Evolutionary conservation across 2,329 filamentous ascomycete genomes (phyloP), one percentile per base, ranked within the genome.

Genomic region (Grosmannia huntii): DNA sequence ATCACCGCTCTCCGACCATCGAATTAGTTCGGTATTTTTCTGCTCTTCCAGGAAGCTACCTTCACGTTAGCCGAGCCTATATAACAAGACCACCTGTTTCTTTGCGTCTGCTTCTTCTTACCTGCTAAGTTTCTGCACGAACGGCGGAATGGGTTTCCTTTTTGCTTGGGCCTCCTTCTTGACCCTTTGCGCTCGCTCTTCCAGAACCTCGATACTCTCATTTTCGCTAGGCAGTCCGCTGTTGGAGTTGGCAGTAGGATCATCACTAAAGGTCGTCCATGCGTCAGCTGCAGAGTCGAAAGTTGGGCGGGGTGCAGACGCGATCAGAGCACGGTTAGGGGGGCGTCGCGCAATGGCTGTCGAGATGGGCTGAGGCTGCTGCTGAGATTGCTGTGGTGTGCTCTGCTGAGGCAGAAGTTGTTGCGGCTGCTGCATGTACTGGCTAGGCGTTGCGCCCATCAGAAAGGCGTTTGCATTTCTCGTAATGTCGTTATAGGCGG

Each of bases 51-150:
- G 80, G 67, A 97, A 99, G 70, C 94, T 97, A 66, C 51, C 19
- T 55, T 55, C 56, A 56, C 48, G 64, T 69, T 55, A 68, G 65
- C 57, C 53, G 19, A 33, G 9, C 53, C 31, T 2, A 6, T 51
- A 5, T 46, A 36, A 19, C 33, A 28, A 19, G 46, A 19, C 48
- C 11, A 21, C 3, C 10, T 4, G 10, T 27, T 5, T n/a, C n/a
- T 5, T 23, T 16, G 31, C n/a, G 9, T 12, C n/a, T 10, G 16
- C 14, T 5, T 46, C 21, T 9, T 3, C 61, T 9, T 58, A 95
- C 92, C 92, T 97, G 83, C 90, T 95, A 58, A 99, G 74, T 69
- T 99, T 99, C 71, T 96, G 91, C 50, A 99, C 91, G 75, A 99
- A 99, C 0, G 94, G 92, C 0, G 94, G 92, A 12, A 99, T 97